Evolutionary conservation across 2,329 filamentous ascomycete species (phyloP).

Genomic region (Whalleya microplaca): DNA sequence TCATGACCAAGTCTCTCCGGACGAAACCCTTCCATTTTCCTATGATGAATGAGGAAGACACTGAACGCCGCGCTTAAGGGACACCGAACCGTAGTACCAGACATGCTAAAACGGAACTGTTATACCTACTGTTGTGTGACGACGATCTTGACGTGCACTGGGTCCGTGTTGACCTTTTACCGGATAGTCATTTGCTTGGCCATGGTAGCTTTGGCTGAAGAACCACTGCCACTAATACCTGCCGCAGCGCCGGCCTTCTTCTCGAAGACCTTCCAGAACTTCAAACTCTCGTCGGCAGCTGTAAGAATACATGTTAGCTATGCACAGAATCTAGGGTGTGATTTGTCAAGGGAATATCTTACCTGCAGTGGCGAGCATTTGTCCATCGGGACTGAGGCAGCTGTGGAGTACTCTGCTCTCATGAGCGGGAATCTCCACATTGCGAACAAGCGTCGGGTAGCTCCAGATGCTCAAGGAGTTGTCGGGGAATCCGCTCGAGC

Average conservation of each 20-base stretch:
- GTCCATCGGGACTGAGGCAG: constrained; percentile 94
- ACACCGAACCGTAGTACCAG: constrained; percentile 33
- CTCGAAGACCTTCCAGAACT: constrained; percentile 99
- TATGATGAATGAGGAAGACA: constrained; percentile 18
- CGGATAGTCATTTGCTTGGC: constrained; percentile 95
- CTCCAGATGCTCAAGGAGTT: constrained; percentile 99
- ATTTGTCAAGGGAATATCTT: constrained; percentile 38
- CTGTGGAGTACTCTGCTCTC: constrained; percentile 97
- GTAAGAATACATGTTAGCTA: constrained; percentile 33
- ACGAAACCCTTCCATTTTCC: constrained; percentile 22
- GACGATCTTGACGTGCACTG: constrained; percentile 27
- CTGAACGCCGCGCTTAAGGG: constrained; percentile 37
- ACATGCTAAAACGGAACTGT: constrained; percentile 36
- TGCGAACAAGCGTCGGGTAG: constrained; percentile 95
- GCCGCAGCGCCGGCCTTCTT: constrained; percentile 84
- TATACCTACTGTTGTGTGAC: constrained; percentile 36
- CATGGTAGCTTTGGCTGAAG: constrained; percentile 80
- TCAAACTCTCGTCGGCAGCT: constrained; percentile 94
- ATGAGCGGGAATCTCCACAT: constrained; percentile 96
- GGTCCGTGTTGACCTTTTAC: constrained; percentile 48
- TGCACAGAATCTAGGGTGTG: background rate
- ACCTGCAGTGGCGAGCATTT: constrained; percentile 95
- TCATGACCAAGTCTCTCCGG: constrained; percentile 33
- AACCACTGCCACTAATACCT: constrained; percentile 65
- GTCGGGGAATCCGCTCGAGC: constrained; percentile 97